Evolutionary conservation across 1,139 yeast species (phyloP).

Genomic region (Suhomyces yuchorum): DNA sequence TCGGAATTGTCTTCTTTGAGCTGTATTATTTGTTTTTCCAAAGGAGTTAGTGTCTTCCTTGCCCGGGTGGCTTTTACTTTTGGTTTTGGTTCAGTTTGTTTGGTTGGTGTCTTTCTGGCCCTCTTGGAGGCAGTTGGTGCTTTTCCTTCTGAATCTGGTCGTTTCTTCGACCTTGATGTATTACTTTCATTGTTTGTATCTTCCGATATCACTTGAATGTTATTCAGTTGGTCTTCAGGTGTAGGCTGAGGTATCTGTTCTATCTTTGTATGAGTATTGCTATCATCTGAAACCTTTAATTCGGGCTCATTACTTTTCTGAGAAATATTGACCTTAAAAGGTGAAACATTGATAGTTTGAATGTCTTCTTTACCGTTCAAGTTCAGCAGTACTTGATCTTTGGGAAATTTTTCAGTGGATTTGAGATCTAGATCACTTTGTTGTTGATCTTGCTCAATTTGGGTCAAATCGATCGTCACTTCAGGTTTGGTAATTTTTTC

Average conservation of each 20-base stretch:
- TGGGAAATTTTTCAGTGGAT: neutral
- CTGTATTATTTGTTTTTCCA: conserved; percentile 74
- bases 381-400: neutral
- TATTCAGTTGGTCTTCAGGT: neutral
- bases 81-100: neutral
- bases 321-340: neutral
- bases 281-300: neutral
- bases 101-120: neutral
- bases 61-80: conserved; percentile 8
- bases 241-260: neutral
- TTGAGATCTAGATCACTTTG: neutral
- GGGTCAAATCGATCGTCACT: neutral
- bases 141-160: neutral
- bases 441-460: neutral
- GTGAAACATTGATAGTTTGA: neutral
- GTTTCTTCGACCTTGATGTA: neutral
- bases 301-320: neutral
- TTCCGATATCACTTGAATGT: neutral
- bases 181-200: neutral
- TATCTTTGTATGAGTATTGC: neutral
- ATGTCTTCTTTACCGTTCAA: neutral
- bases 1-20: conserved; percentile 63
- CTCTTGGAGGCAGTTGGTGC: neutral
- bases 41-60: conserved; percentile 55
- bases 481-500: neutral